Evolutionary conservation across 129 eudicot genomes (phyloP).

Genomic region (Flaveria brownii): DNA sequence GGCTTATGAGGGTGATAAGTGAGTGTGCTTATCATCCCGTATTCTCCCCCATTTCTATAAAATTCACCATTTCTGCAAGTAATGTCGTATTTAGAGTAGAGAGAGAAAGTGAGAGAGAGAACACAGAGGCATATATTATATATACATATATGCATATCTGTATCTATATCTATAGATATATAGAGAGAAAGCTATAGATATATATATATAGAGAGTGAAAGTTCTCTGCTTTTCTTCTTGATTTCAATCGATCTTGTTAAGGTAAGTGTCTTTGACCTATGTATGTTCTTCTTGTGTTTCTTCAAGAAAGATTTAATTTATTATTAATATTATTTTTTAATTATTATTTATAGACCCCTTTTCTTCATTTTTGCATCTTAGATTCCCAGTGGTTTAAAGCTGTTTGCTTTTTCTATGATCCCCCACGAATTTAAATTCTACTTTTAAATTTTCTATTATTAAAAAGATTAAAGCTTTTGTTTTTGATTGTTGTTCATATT

Average conservation of each 20-base stretch:
- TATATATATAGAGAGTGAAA: constrained; percentile 39
- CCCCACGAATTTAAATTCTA: constrained; percentile 33
- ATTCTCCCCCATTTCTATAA: constrained; percentile 39
- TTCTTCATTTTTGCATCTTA: constrained; percentile 45
- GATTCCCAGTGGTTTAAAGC: constrained; percentile 58
- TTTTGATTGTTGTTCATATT: constrained; percentile 28
- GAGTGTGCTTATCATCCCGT: neutral
- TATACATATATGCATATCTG: neutral
- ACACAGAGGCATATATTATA: constrained; percentile 13
- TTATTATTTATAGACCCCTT: constrained; percentile 8
- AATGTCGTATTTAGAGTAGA: constrained; percentile 49
- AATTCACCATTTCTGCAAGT: constrained; percentile 60
- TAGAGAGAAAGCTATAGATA: constrained; percentile 11
- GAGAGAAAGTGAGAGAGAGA: constrained; percentile 48
- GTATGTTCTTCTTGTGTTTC: neutral
- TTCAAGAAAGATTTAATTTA: neutral
- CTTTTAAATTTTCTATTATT: neutral
- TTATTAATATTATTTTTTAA: constrained; percentile 18
- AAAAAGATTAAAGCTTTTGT: constrained; percentile 9
- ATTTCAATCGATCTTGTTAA: constrained; percentile 39
- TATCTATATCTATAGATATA: neutral
- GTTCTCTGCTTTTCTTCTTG: constrained; percentile 20
- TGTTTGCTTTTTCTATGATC: constrained; percentile 60
- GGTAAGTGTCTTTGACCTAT: constrained; percentile 26
- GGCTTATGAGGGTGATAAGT: constrained; percentile 40